phyloP scores from a whole-genome alignment of 164 flowering plant species.

The Stephania cephalantha region DNA sequence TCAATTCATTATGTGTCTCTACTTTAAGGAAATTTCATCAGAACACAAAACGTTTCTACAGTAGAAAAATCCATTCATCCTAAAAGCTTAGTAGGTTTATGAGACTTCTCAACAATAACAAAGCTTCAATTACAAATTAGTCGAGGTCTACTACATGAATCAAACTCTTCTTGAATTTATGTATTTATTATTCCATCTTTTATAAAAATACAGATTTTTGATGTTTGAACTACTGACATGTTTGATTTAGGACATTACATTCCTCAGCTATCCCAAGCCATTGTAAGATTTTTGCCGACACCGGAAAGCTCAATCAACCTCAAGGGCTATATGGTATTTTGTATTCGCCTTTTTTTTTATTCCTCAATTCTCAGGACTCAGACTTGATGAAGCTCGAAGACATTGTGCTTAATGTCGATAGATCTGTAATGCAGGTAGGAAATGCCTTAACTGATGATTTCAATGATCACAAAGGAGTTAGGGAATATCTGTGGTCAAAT shows the following conservation, averaged over 20 bases:
- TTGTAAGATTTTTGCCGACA: constrained; percentile 36
- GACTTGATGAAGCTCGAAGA: neutral
- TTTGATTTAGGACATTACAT: constrained; percentile 75
- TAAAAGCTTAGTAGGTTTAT: neutral
- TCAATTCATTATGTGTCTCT: too few species aligned
- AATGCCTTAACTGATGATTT: constrained; percentile 85
- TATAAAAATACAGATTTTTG: too few species aligned
- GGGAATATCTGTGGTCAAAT: constrained; percentile 80
- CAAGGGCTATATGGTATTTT: constrained; percentile 84
- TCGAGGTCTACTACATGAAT: too few species aligned
- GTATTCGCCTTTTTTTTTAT: too few species aligned
- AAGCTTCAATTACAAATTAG: too few species aligned
- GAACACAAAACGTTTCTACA: neutral
- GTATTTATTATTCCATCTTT: neutral
- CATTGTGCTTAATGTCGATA: neutral
- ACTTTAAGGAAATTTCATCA: neutral
- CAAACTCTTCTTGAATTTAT: too few species aligned
- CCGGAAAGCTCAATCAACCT: constrained; percentile 47
- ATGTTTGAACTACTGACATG: neutral
- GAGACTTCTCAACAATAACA: too few species aligned
- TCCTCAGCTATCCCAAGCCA: constrained; percentile 91
- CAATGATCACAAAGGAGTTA: constrained; percentile 68
- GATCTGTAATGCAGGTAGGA: constrained; percentile 60
- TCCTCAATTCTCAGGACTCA: neutral
- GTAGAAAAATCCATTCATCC: neutral